Percentiles rank a stretch among this genome's conserved stretches.
phyloP scores from a whole-genome alignment of 257 asterid genomes.

The Solanum appendiculatum region DNA sequence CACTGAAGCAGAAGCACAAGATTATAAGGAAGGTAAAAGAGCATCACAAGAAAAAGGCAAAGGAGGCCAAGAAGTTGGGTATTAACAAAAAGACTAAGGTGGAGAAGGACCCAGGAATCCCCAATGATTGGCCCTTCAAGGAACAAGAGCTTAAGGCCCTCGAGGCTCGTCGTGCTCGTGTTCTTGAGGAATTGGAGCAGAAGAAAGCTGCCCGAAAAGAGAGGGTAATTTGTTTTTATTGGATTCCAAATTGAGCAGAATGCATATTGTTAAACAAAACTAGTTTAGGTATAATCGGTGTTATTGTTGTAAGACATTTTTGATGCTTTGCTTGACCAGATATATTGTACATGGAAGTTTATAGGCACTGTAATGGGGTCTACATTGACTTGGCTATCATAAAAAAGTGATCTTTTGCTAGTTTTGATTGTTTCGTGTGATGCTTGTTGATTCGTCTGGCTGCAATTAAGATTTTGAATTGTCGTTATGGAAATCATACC shows the following conservation, averaged over 20 bases:
- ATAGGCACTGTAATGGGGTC: not conserved
- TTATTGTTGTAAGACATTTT: not conserved
- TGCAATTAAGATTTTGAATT: not conserved
- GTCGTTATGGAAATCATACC: not conserved
- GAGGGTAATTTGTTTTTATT: constrained; percentile 36
- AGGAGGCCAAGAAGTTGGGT: constrained; percentile 78
- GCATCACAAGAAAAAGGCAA: constrained; percentile 85
- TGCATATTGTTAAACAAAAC: not conserved
- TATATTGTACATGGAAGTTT: not conserved
- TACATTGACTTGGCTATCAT: not conserved
- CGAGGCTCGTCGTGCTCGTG: constrained; percentile 68
- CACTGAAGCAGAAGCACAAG: constrained; percentile 84
- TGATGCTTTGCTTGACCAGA: not conserved
- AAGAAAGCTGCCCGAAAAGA: constrained; percentile 93
- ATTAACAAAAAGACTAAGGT: constrained; percentile 43
- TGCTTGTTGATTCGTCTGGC: not conserved
- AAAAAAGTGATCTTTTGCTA: not conserved
- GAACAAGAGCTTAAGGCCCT: constrained; percentile 93
- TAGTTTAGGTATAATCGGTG: not conserved
- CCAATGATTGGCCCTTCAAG: constrained; percentile 94
- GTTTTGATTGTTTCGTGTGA: not conserved
- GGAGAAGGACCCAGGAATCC: constrained; percentile 90
- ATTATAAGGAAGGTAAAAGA: constrained; percentile 71
- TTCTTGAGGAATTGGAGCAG: constrained; percentile 59
- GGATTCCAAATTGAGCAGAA: not conserved